Conservation (phyloP, 352 stramenopile species). For the Pythium folliculosum region DNA sequence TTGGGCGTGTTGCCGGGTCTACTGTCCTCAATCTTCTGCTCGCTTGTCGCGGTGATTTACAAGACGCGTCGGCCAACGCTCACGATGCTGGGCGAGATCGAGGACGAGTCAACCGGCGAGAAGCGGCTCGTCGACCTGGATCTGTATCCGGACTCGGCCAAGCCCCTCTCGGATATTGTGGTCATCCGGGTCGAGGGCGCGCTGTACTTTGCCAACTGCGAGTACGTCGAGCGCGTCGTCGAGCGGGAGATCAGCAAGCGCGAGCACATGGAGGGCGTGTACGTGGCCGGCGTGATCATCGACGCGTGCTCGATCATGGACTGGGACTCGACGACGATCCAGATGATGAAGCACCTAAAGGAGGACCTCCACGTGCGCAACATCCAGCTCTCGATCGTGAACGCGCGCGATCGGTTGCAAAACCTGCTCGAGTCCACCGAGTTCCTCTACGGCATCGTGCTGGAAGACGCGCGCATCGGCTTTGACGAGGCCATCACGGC, state of each 20-base stretch:
- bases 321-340: conserved; percentile 83
- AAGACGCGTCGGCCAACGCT: conserved; percentile 54
- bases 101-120: conserved; percentile 35
- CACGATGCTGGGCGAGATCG: conserved; percentile 47
- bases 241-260: conserved; percentile 49
- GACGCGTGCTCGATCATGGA: conserved; percentile 82
- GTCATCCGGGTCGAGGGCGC: conserved; percentile 56
- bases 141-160: conserved; percentile 41
- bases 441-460: conserved; percentile 65
- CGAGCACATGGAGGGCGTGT: conserved; percentile 37
- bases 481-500: conserved; percentile 66
- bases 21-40: conserved; percentile 58
- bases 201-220: conserved; percentile 67
- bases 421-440: conserved; percentile 64
- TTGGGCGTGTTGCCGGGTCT: conserved; percentile 53
- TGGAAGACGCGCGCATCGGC: conserved; percentile 56
- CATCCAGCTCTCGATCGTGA: conserved; percentile 79
- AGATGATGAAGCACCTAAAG: conserved; percentile 85
- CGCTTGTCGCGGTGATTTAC: conserved; percentile 56
- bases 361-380: conserved; percentile 51
- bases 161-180: conserved; percentile 44
- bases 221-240: conserved; percentile 56
- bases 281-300: conserved; percentile 62
- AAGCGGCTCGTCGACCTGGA: conserved; percentile 49
- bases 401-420: conserved; percentile 66